phyloP scores from a whole-genome alignment of 1,284 basidiomycete genomes.

The Mycena citricolor region DNA sequence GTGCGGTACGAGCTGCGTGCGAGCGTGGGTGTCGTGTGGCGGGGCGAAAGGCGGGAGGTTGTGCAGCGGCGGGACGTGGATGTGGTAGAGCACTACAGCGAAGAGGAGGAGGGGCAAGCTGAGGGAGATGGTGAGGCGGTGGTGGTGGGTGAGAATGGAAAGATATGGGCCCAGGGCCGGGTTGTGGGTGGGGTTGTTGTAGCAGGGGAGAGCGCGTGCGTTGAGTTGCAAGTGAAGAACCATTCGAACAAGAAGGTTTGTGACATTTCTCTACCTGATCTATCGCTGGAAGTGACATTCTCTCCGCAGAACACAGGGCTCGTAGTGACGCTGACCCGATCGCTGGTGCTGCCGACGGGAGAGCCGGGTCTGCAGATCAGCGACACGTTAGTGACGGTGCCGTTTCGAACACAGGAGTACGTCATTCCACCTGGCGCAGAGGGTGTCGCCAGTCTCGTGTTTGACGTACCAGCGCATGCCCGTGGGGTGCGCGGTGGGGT shows the following conservation, averaged over 20 bases:
- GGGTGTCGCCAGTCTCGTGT: slow-evolving; percentile 72
- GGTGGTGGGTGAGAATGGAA: slow-evolving; percentile 71
- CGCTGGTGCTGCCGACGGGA: slow-evolving; percentile 53
- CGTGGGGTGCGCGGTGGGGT: slow-evolving; percentile 61
- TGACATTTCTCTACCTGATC: slow-evolving; percentile 6
- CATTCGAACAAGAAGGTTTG: slow-evolving; percentile 72
- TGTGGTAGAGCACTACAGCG: slow-evolving; percentile 57
- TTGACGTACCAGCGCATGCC: slow-evolving; percentile 66
- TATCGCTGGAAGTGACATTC: slow-evolving; percentile 12
- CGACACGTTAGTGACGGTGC: slow-evolving; percentile 65
- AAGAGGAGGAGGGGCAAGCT: slow-evolving; percentile 33
- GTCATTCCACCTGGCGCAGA: slow-evolving; percentile 68
- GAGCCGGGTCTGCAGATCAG: slow-evolving; percentile 56
- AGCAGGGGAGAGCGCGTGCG: slow-evolving; percentile 64
- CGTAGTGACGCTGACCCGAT: slow-evolving; percentile 55
- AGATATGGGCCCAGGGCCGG: slow-evolving; percentile 70
- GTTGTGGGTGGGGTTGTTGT: slow-evolving; percentile 62
- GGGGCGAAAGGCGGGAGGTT: slow-evolving; percentile 65
- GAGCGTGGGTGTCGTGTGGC: slow-evolving; percentile 69
- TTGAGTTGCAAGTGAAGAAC: slow-evolving; percentile 77
- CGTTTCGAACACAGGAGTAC: slow-evolving; percentile 71
- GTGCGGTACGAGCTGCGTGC: slow-evolving; percentile 71
- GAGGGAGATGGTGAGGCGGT: slow-evolving; percentile 55
- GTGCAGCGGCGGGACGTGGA: slow-evolving; percentile 60
- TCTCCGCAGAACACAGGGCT: slow-evolving; percentile 60